Conservation (phyloP, 495 filamentous ascomycete genomes). For the Amniculicola lignicola region DNA sequence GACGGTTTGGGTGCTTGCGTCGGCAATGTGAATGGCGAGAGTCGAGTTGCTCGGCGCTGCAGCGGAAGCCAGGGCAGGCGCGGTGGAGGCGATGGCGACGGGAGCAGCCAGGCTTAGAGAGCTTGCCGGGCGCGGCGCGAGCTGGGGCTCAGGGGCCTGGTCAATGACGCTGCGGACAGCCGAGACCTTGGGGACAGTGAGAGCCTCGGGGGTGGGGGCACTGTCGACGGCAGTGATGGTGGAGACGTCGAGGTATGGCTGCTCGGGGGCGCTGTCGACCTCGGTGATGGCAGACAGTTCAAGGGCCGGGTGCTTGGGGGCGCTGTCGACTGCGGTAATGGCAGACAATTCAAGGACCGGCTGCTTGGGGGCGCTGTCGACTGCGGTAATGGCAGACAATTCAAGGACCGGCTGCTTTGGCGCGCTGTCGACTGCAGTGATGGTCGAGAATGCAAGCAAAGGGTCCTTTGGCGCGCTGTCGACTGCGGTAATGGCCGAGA, state of each 20-base stretch:
- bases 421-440: not conserved
- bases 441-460: not conserved
- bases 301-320: not conserved
- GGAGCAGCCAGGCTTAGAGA: not conserved
- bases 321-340: not conserved
- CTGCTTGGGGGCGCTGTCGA: not conserved
- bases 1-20: no score
- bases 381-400: no score
- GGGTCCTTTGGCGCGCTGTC: not conserved
- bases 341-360: not conserved
- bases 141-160: not conserved
- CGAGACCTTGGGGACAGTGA: not conserved
- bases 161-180: not conserved
- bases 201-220: not conserved
- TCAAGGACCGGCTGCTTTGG: not conserved
- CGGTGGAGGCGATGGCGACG: not conserved
- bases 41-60: no score
- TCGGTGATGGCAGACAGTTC: not conserved
- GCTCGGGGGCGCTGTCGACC: not conserved
- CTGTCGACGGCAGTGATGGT: not conserved
- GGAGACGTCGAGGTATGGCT: not conserved
- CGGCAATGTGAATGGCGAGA: no score
- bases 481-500: constrained; percentile 4
- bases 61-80: not conserved
- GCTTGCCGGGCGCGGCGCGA: not conserved